Evolutionary conservation across 129 eudicot species (phyloP), one percentile per base, ranked within the genome.

Genomic region (Glebionis coronaria): DNA sequence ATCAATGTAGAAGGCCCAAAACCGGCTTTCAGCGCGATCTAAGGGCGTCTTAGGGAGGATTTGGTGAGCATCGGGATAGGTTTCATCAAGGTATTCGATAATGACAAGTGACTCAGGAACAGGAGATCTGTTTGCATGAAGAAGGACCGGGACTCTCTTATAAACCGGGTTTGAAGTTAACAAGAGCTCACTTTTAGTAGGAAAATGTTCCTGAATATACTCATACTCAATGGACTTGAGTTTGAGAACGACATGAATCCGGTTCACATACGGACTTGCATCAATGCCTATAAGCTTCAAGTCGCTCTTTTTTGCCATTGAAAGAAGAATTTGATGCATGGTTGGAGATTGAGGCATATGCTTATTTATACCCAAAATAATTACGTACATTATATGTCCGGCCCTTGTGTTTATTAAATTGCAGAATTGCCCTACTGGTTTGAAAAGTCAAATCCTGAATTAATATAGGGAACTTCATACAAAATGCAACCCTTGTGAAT

Each of bases 181-280:
- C 21, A 75, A 12, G 23, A 61, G 80, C 21, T 65, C 65, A 18
- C 78, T 78, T 65, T 78, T 78, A 50, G 54, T n/a, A 25, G 51
- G 42, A 3, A 45, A 42, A 58, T 71, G 50, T 63, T 78, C 82
- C 12, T 66, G 18, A 3, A 72, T 31, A 35, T 21, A 67, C 70
- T 78, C 80, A n/a, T 76, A 76, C 2, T 61, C 71, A 9, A 76
- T 76, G 2, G 80, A 69, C 71, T 76, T 76, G 51, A 76, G 63
- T 31, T 28, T 62, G 44, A 76, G 80, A 13, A 70, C 71, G 58
- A 76, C 31, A 4, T 51, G 63, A 62, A 76, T 75, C 18, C 80
- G 71, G 44, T 53, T 69, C 28, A 53, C 75, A 25, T 7, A 76
- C 28, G 66, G 80, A 42, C 80, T 76, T 42, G 75, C 65, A 19